These are phyloP conservation scores for Paragyromitra xinjiangensis DNA, from an alignment of 495 filamentous ascomycete species.

Conservation along the genomic window DNA sequence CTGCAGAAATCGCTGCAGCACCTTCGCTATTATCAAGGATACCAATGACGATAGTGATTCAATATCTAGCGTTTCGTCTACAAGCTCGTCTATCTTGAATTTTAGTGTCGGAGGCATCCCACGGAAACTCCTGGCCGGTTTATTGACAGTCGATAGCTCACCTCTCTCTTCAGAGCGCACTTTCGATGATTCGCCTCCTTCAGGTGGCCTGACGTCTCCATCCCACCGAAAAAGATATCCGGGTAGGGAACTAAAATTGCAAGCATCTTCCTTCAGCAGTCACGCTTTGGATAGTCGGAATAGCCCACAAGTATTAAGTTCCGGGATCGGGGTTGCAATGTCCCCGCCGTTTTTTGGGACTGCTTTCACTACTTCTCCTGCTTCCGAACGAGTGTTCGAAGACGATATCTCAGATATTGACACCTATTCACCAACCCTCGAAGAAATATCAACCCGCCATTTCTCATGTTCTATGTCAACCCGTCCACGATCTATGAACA, in stretches of 20 bases:
- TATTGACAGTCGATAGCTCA: slow-evolving; percentile 24
- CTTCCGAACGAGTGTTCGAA: slow-evolving; percentile 11
- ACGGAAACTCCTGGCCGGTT: slow-evolving; percentile 22
- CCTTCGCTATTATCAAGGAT: slow-evolving; percentile 4
- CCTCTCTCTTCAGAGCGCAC: slow-evolving; percentile 17
- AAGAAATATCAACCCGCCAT: slow-evolving; percentile 44
- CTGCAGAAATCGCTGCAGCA: neutral
- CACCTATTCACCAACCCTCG: slow-evolving; percentile 15
- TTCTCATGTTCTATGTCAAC: slow-evolving; percentile 51
- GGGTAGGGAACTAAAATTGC: neutral
- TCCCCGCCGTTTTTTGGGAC: slow-evolving; percentile 35
- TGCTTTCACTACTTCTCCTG: slow-evolving; percentile 18
- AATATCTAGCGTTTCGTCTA: slow-evolving; percentile 49
- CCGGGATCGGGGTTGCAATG: slow-evolving; percentile 35
- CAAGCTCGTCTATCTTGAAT: slow-evolving; percentile 44
- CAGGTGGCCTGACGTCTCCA: slow-evolving; percentile 47
- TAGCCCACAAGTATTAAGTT: neutral
- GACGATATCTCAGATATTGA: slow-evolving; percentile 26
- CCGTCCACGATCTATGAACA: slow-evolving; percentile 11
- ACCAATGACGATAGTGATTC: slow-evolving; percentile 34
- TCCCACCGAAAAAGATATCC: slow-evolving; percentile 15
- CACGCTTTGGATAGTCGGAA: neutral
- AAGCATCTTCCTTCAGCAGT: neutral
- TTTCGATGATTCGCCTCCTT: slow-evolving; percentile 36
- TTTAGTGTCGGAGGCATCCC: slow-evolving; percentile 37